Base-by-base conservation (phyloP, 371 early-diverging fungal genomes). In the Actinomortierella wolfii region DNA sequence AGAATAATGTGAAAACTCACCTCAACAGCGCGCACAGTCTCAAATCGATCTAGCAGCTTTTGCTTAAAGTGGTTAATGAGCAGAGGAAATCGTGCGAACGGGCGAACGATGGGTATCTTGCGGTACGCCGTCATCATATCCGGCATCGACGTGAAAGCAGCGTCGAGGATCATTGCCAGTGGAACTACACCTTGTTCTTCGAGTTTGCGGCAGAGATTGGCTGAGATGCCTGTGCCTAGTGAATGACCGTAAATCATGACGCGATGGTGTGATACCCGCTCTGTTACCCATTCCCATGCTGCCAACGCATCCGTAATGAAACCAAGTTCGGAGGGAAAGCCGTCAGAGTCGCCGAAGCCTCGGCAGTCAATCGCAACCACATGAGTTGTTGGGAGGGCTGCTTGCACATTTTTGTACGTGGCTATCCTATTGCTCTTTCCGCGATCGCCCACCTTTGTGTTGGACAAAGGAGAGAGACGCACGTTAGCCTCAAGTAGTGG, bases 261-360 rank as follows among this genome's bases (percentile, higher is more conserved):
- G 41, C 45, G 56, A 26, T 63, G 61, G 28, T 62, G 25, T 24
- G 61, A 29, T 11, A 69, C 66, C 11, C 67, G 65, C 26, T 70
- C 40, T 17, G 61, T 61, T 1, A 69, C 49, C 63, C 70, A 76
- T n/a, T 26, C 21, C 76, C 76, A 76, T 1, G 67, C 64, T 4
- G 76, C 62, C 23, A 65, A 51, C 2, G 70, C 65, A 42, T 76
- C 76, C 15, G 45, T 24, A 17, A 57, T 69, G 59, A 76, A 65
- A 18, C 68, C 61, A 18, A 49, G 23, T n/a, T 76, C 76, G 21
- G 65, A 61, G 4, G 76, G 76, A n/a, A 69, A 61, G 0, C 70
- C 76, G 1, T 67, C 66, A 42, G 76, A 76, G 48, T 76, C 76
- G 18, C 76, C 76, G 48, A 69, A 76, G 40, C 76, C 76, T 52